Evolutionary conservation across 192 early-diverging fungal species (phyloP).

Genomic region (Mortierella claussenii): DNA sequence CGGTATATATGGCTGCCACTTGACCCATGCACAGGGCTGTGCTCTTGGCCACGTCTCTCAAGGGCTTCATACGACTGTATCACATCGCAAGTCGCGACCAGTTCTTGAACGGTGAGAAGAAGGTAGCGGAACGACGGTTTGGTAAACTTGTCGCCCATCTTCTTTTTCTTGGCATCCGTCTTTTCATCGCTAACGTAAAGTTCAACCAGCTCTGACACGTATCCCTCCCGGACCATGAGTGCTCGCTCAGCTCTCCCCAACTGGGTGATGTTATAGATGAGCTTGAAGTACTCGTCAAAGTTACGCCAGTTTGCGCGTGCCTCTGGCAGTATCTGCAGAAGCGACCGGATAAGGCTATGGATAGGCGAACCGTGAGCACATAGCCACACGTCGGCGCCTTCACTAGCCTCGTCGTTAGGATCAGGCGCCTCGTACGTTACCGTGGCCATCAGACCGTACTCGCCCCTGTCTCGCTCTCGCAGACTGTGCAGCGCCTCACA

Average conservation of each 20-base stretch:
- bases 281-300: conserved; percentile 58
- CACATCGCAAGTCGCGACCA: conserved; percentile 45
- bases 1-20: neutral
- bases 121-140: conserved; percentile 54
- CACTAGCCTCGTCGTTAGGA: neutral
- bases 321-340: conserved; percentile 43
- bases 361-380: conserved; percentile 25
- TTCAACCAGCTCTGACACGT: conserved; percentile 44
- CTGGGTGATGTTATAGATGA: conserved; percentile 52
- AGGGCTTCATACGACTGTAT: conserved; percentile 19
- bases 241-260: conserved; percentile 45
- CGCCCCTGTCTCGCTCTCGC: conserved; percentile 24
- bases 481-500: conserved; percentile 41
- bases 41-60: neutral
- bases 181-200: conserved; percentile 55
- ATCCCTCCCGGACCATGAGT: conserved; percentile 48
- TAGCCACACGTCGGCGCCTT: conserved; percentile 6
- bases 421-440: neutral
- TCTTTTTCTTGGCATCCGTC: conserved; percentile 44
- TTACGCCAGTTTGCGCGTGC: conserved; percentile 55
- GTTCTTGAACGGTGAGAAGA: conserved; percentile 38
- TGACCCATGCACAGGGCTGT: neutral
- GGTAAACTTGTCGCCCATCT: conserved; percentile 63
- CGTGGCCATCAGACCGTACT: conserved; percentile 38
- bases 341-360: conserved; percentile 17